Evolutionary conservation across 164 flowering plant genomes (phyloP), one percentile per base, ranked within the genome.

Genomic region (Nymphaea colorata): DNA sequence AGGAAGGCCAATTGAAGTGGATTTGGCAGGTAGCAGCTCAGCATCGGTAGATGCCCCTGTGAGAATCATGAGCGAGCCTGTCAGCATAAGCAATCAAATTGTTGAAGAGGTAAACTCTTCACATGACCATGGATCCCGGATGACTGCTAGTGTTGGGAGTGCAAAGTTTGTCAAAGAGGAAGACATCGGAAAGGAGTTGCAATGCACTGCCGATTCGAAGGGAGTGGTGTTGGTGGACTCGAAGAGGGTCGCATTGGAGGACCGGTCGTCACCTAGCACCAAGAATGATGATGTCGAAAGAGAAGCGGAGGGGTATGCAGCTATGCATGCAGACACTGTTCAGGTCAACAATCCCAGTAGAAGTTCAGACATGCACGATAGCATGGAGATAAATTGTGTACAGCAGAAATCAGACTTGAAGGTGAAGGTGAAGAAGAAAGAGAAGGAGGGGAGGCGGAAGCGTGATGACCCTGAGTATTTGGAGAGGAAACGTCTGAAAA

Each of bases 201-300:
- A 88, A 74, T 94, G 98, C 79, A 94, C 98, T 69, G 97, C 97
- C 66, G 97, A 94, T 69, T 91, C 99, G 0, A 83, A 87, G 71
- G 10, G 12, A 8, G 1, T 16, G 10, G 12, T 1, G 59, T 16
- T 55, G 59, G 10, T 8, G 10, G 59, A 55, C 59, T 55, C 16
- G 59, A 61, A 61, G 41, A 17, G 64, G 64, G 18, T 61, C 41
- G 59, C 59, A 61, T 3, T 61, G 12, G 64, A 61, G 64, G 41
- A 61, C 7, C 41, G 18, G 25, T 61, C 64, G 4, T 17, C 36
- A 41, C 36, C 36, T 17, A 61, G n/a, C 36, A 41, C 12, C 16
- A 16, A 55, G 59, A 16, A 55, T 55, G 59, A 61, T 17, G 2
- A 41, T 41, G 41, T 17, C 6, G 64, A 61, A 17, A 18, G 70